Percentiles rank a stretch among this genome's conserved stretches.
phyloP scores from a whole-genome alignment of 805 yeast species.

The Starmerella floris region DNA sequence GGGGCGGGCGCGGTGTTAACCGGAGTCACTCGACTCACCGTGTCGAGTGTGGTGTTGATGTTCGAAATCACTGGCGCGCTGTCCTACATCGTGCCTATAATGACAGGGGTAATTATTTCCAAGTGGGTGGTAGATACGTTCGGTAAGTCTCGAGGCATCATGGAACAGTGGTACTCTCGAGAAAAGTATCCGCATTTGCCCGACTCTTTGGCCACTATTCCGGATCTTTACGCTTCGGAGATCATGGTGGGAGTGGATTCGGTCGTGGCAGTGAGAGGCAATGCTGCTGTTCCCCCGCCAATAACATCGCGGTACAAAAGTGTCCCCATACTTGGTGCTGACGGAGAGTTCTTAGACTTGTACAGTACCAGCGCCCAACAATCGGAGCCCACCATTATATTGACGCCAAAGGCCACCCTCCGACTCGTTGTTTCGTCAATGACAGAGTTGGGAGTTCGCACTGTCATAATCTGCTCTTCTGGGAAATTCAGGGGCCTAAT shows the following conservation, averaged over 20 bases:
- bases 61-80: slow-evolving; percentile 81
- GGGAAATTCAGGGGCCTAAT: slow-evolving; percentile 14
- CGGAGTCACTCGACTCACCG: slow-evolving; percentile 68
- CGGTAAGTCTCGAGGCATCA: slow-evolving; percentile 18
- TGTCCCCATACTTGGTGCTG: slow-evolving; percentile 15
- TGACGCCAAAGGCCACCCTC: slow-evolving; percentile 15
- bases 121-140: slow-evolving; percentile 58
- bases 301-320: not conserved
- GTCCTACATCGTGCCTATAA: slow-evolving; percentile 69
- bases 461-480: slow-evolving; percentile 11
- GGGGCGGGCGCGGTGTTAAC: slow-evolving; percentile 77
- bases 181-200: slow-evolving; percentile 11
- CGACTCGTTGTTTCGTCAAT: slow-evolving; percentile 9
- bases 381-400: slow-evolving; percentile 14
- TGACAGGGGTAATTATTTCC: slow-evolving; percentile 67
- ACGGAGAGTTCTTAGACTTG: slow-evolving; percentile 9
- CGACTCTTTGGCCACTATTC: slow-evolving; percentile 5
- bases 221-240: slow-evolving; percentile 11
- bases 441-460: slow-evolving; percentile 16
- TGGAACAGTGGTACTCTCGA: not conserved
- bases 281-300: not conserved
- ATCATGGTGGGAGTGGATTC: slow-evolving; percentile 9
- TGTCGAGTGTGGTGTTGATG: slow-evolving; percentile 64
- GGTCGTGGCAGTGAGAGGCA: not conserved
- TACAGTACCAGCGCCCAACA: slow-evolving; percentile 7